Evolutionary conservation across 768 basidiomycete genomes (phyloP).

Genomic region (Phanerochaete sordida): DNA sequence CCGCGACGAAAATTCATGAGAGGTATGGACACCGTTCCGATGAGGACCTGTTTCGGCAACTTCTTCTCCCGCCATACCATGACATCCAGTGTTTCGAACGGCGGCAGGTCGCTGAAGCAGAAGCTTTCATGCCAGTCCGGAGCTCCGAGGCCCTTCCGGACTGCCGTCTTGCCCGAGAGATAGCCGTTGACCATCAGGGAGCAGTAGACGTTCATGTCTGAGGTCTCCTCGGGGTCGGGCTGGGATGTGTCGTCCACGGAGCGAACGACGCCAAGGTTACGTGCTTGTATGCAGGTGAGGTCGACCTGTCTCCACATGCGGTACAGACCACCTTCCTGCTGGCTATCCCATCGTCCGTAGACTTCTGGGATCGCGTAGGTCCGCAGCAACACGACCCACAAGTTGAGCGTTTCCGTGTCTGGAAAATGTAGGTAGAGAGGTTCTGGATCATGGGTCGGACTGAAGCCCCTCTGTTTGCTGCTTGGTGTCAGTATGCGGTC

Average conservation of each 20-base stretch:
- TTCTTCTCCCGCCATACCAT: constrained; percentile 70
- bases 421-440: constrained; percentile 75
- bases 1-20: constrained; percentile 71
- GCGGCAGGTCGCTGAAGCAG: constrained; percentile 69
- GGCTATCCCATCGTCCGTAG: constrained; percentile 57
- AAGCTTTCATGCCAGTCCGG: constrained; percentile 87
- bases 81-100: constrained; percentile 69
- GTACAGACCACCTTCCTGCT: constrained; percentile 69
- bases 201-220: constrained; percentile 72
- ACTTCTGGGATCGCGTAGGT: constrained; percentile 81
- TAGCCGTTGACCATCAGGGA: constrained; percentile 71
- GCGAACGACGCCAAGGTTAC: constrained; percentile 60
- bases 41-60: constrained; percentile 45
- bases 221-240: constrained; percentile 35
- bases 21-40: constrained; percentile 64
- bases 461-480: constrained; percentile 59
- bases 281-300: constrained; percentile 67
- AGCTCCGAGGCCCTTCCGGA: constrained; percentile 60
- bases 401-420: constrained; percentile 57
- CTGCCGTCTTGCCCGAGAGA: constrained; percentile 70
- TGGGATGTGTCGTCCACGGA: constrained; percentile 22
- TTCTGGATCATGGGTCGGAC: constrained; percentile 46
- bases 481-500: background rate
- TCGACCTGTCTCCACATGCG: constrained; percentile 87
- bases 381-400: constrained; percentile 77